These are phyloP conservation scores for Passiflora organensis DNA, from an alignment of 345 rosid genomes.

Conservation along the genomic window DNA sequence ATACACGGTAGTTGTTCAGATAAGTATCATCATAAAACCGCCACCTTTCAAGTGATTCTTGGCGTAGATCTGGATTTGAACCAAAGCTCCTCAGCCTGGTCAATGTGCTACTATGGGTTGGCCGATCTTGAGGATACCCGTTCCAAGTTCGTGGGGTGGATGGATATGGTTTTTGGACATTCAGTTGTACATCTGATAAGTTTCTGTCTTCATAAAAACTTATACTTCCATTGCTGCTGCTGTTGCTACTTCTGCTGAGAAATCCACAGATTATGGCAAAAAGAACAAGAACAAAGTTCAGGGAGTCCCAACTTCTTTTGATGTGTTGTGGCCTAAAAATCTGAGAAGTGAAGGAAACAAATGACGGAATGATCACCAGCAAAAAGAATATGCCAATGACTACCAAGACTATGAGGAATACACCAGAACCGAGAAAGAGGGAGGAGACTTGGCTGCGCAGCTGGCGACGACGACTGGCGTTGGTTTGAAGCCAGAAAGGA, in stretches of 20 bases:
- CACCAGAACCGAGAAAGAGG: slow-evolving; percentile 42
- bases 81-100: slow-evolving; percentile 54
- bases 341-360: slow-evolving; percentile 47
- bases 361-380: slow-evolving; percentile 46
- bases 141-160: slow-evolving; percentile 40
- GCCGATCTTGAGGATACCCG: slow-evolving; percentile 31
- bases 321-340: slow-evolving; percentile 51
- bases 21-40: slow-evolving; percentile 69
- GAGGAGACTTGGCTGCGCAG: slow-evolving; percentile 29
- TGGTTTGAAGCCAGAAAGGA: slow-evolving; percentile 67
- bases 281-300: slow-evolving; percentile 63
- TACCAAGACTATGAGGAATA: slow-evolving; percentile 27
- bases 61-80: slow-evolving; percentile 81
- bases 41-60: slow-evolving; percentile 48
- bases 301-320: slow-evolving; percentile 70
- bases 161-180: slow-evolving; percentile 25
- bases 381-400: slow-evolving; percentile 27
- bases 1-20: slow-evolving; percentile 30
- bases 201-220: slow-evolving; percentile 23
- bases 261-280: slow-evolving; percentile 81
- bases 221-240: slow-evolving; percentile 6
- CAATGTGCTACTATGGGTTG: slow-evolving; percentile 21
- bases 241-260: slow-evolving; percentile 35
- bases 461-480: slow-evolving; percentile 22
- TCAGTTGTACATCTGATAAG: slow-evolving; percentile 18